These are phyloP conservation scores for Neurospora sp. DNA, from an alignment of 495 filamentous ascomycete species.

Conservation along the genomic window DNA sequence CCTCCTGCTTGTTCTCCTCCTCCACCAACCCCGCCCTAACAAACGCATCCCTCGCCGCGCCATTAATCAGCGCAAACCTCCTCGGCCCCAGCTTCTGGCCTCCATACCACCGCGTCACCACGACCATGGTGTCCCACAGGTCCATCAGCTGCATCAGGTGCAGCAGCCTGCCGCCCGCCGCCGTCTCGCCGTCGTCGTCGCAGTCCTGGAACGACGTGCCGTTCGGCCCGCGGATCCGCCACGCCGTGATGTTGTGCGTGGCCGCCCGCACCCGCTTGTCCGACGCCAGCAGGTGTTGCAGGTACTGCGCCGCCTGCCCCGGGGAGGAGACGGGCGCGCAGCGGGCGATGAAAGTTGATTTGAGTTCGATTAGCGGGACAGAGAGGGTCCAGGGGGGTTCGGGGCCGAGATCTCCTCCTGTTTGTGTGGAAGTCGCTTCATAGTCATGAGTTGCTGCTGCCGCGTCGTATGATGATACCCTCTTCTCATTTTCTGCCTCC, in stretches of 20 bases:
- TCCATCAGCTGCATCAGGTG: slow-evolving; percentile 93
- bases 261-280: slow-evolving; percentile 77
- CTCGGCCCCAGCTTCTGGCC: slow-evolving; percentile 79
- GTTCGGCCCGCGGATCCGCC: slow-evolving; percentile 44
- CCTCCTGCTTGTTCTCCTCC: slow-evolving; percentile 26
- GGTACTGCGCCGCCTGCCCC: slow-evolving; percentile 53
- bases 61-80: slow-evolving; percentile 81
- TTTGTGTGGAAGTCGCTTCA: background rate
- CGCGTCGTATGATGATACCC: background rate
- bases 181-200: slow-evolving; percentile 94
- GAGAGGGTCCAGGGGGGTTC: slow-evolving; percentile 64
- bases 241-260: slow-evolving; percentile 79
- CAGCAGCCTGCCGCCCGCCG: slow-evolving; percentile 73
- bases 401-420: background rate
- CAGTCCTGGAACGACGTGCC: slow-evolving; percentile 69
- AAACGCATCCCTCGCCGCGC: slow-evolving; percentile 74
- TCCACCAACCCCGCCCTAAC: slow-evolving; percentile 62
- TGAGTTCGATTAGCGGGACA: slow-evolving; percentile 63
- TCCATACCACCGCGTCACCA: slow-evolving; percentile 95
- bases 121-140: slow-evolving; percentile 81
- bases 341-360: slow-evolving; percentile 79
- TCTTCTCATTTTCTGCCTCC: background rate
- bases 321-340: slow-evolving; percentile 55
- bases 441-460: background rate
- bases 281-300: slow-evolving; percentile 62